Evolutionary conservation across 192 early-diverging fungal genomes (phyloP).

Genomic region (Jimgerdemannia flammicorona): DNA sequence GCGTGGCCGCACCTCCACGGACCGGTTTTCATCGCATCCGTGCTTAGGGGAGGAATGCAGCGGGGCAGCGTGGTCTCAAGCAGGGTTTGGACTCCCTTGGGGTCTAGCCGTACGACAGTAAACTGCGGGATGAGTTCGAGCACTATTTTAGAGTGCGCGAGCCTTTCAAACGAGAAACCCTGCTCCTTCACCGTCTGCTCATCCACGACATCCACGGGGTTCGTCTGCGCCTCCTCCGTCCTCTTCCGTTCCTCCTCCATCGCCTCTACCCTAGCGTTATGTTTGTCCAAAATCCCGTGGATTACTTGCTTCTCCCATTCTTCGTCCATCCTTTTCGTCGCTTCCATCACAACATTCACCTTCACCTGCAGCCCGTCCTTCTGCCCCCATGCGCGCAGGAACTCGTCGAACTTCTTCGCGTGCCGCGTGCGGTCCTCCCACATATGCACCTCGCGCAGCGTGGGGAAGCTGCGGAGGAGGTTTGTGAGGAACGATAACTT

Average conservation of each 20-base stretch:
- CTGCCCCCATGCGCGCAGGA: neutral
- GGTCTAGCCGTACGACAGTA: too few species aligned
- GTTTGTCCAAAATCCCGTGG: neutral
- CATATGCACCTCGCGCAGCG: conserved; percentile 16
- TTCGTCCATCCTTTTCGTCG: neutral
- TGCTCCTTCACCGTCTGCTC: too few species aligned
- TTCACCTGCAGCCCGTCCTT: conserved; percentile 3
- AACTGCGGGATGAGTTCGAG: too few species aligned
- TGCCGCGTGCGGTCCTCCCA: conserved; percentile 25
- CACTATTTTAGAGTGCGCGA: too few species aligned
- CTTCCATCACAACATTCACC: conserved; percentile 5
- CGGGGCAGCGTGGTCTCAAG: too few species aligned
- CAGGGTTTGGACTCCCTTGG: too few species aligned
- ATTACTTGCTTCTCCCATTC: conserved; percentile 5
- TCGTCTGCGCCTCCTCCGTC: too few species aligned
- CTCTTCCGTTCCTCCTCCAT: neutral
- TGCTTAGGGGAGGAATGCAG: too few species aligned
- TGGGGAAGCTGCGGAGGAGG: conserved; percentile 9
- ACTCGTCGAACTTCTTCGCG: conserved; percentile 9
- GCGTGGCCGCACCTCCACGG: too few species aligned
- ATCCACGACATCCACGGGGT: too few species aligned
- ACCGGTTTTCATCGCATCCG: too few species aligned
- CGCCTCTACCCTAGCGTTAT: neutral
- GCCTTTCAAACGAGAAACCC: too few species aligned
- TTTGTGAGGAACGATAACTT: conserved; percentile 23